Evolutionary conservation across 225 moss, liverwort and hornwort species (phyloP), one percentile per base, ranked within the genome.

Genomic region (Asterella californica): DNA sequence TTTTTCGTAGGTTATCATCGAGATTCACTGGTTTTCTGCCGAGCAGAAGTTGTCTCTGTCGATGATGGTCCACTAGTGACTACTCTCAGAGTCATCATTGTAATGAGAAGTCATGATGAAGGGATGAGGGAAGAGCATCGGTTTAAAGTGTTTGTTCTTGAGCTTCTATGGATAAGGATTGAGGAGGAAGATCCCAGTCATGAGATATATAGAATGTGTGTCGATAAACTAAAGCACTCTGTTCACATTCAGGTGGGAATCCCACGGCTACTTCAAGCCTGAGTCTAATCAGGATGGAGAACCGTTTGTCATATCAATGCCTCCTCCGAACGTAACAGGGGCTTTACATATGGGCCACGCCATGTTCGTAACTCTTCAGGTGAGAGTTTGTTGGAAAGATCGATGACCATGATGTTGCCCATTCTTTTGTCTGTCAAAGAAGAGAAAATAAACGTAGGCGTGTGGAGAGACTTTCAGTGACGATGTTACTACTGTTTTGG

Each of bases 271-370:
- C 82, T 97, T 97, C 79, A 92, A 89, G 79, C 94, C 94, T 29
- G 90, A 93, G 82, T 54, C 60, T 66, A 76, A 86, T 61, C 88
- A 86, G 62, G 91, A 88, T 54, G 92, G 90, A 69, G 92, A 92
- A 71, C 90, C 97, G 4, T 94, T 97, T 84, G 94, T 97, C 38
- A 89, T 97, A 61, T 86, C 93, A 70, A 97, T 97, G 97, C 97
- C 97, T 47, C 97, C 97, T 60, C 94, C 97, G 15, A 97, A 97
- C 72, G 97, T 97, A 57, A 97, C 97, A 25, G 97, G 97, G 46
- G 97, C 93, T 83, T 88, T 97, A 64, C 97, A 97, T 77, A 97
- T 97, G 97, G 97, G 97, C 55, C 97, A 97, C 81, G 97, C 94
- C 74, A 97, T 97, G 94, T 93, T 94, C 80, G 93, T 97, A n/a